Conservation (phyloP, 1,139 yeast species). For the Sugiyamaella xylanicola region DNA sequence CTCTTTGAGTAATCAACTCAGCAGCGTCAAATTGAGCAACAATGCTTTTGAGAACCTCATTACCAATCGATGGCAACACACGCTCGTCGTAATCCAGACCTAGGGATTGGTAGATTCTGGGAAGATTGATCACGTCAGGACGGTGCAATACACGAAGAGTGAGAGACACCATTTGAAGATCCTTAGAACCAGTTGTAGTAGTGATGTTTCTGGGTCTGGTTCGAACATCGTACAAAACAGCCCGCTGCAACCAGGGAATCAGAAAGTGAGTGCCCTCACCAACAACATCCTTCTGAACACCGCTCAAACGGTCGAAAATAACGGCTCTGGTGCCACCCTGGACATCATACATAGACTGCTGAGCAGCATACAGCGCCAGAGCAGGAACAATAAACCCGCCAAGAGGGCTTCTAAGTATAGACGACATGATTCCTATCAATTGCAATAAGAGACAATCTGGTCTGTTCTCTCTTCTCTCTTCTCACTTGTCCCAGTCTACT, state of each 20-base stretch:
- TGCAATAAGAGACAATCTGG: not conserved
- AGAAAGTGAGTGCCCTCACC: conserved; percentile 98
- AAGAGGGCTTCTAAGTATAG: conserved; percentile 20
- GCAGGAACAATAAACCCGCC: conserved; percentile 37
- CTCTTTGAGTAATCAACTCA: conserved; percentile 95
- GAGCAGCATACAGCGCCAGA: conserved; percentile 32
- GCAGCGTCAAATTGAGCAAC: conserved; percentile 99
- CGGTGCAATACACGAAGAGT: conserved; percentile 92
- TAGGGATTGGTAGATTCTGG: conserved; percentile 81
- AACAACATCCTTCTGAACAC: conserved; percentile 81
- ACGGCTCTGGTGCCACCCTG: conserved; percentile 96
- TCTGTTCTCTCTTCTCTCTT: too few species aligned
- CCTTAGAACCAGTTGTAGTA: conserved; percentile 96
- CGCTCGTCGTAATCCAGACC: conserved; percentile 97
- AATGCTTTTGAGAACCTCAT: conserved; percentile 90
- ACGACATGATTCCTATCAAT: conserved; percentile 7
- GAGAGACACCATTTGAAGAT: conserved; percentile 90
- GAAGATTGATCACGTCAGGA: conserved; percentile 83
- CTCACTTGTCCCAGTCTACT: too few species aligned
- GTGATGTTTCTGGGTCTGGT: conserved; percentile 91
- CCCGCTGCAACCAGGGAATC: conserved; percentile 94
- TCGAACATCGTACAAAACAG: conserved; percentile 87
- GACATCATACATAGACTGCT: conserved; percentile 66
- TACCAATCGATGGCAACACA: conserved; percentile 95
- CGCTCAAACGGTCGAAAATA: conserved; percentile 85